Evolutionary conservation across 2,329 filamentous ascomycete species (phyloP).

Genomic region (Penicillium nordicum): DNA sequence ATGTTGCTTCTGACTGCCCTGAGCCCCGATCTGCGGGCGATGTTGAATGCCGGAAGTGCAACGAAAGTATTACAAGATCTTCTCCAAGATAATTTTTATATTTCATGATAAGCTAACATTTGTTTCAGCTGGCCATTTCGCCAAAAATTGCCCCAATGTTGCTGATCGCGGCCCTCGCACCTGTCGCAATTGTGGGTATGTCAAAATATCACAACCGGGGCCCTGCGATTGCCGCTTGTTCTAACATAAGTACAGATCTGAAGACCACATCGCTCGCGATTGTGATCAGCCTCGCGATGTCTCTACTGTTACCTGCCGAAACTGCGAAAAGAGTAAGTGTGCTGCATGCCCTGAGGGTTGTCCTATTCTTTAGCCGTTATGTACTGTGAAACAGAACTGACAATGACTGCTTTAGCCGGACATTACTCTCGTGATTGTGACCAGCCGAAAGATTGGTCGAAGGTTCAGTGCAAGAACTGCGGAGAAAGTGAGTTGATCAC

Average conservation of each 20-base stretch:
- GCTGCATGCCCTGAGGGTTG: background rate
- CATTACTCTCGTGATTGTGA: constrained; percentile 46
- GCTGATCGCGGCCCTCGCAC: constrained; percentile 29
- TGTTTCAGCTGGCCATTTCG: constrained; percentile 43
- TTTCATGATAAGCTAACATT: constrained; percentile 8
- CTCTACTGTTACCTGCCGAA: constrained; percentile 43
- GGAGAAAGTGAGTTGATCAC: constrained; percentile 38
- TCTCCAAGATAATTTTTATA: background rate
- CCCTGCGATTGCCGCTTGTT: background rate
- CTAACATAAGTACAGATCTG: constrained; percentile 31
- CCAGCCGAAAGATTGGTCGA: constrained; percentile 42
- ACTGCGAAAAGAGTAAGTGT: constrained; percentile 43
- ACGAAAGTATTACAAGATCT: constrained; percentile 31
- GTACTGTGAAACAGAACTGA: constrained; percentile 7
- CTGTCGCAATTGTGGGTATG: constrained; percentile 48
- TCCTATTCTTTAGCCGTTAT: background rate
- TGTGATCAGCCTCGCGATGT: constrained; percentile 44
- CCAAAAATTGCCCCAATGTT: constrained; percentile 45
- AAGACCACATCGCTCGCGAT: constrained; percentile 43
- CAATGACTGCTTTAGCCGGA: constrained; percentile 29
- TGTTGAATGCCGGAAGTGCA: constrained; percentile 47
- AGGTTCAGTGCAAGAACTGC: constrained; percentile 46
- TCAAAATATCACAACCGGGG: background rate
- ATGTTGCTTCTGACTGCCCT: constrained; percentile 49
- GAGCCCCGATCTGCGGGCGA: constrained; percentile 44